Evolutionary conservation across 805 yeast genomes (phyloP).

Genomic region (Kuraishia cidri): DNA sequence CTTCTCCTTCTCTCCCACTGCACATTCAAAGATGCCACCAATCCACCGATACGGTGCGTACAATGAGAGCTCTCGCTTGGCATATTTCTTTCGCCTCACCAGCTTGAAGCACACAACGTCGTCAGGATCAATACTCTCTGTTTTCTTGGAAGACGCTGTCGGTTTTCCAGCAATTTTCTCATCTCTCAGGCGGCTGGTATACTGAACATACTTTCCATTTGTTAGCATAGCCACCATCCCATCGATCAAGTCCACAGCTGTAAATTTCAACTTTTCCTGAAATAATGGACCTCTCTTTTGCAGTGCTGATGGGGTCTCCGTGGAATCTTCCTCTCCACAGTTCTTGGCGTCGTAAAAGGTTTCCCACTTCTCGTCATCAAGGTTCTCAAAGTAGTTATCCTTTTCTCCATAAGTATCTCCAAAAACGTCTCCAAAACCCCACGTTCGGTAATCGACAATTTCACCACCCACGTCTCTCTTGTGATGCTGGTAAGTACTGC

Average conservation of each 20-base stretch:
- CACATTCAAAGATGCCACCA: conserved; percentile 56
- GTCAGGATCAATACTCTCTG: neutral
- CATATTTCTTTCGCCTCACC: conserved; percentile 48
- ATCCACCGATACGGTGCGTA: conserved; percentile 51
- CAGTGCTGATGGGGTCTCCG: neutral
- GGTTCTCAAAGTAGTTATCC: neutral
- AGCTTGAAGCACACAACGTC: conserved; percentile 42
- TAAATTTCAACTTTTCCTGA: conserved; percentile 1
- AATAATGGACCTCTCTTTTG: conserved; percentile 1
- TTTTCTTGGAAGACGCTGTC: conserved; percentile 1
- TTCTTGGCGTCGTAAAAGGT: neutral
- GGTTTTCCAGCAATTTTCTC: conserved; percentile 1
- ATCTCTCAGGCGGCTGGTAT: conserved; percentile 1
- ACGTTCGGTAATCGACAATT: too few relatives aligned
- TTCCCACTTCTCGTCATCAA: neutral
- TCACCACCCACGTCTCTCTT: too few relatives aligned
- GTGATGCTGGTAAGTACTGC: too few relatives aligned
- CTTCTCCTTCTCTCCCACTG: conserved; percentile 21
- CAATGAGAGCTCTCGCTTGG: conserved; percentile 30
- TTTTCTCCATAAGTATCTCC: too few relatives aligned
- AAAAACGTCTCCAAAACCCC: too few relatives aligned
- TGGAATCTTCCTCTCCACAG: neutral
- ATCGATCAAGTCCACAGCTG: neutral
- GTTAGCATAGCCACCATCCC: neutral
- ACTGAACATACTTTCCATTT: conserved; percentile 1